Evolutionary conservation across 2,329 filamentous ascomycete genomes (phyloP), one percentile per base, ranked within the genome.

Genomic region (Fusarium domesticum): DNA sequence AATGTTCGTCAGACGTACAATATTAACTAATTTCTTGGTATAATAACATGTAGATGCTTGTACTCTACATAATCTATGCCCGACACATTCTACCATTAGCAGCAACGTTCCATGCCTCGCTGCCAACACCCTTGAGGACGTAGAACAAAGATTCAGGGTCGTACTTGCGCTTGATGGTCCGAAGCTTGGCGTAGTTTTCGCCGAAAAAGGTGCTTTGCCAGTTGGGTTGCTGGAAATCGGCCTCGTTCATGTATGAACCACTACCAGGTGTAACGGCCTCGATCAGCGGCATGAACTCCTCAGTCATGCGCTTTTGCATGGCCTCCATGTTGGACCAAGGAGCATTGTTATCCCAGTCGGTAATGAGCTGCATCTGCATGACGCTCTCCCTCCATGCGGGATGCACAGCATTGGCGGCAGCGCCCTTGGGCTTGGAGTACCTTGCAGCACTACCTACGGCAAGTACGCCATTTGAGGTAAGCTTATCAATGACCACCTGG

Each of bases 171-270:
- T 83, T 83, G 15, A 81, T 65, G 1, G 38, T 20, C 15, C 69
- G 36, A 14, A 79, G 53, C 11, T 50, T 54, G 2, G 58, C 49
- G 45, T 77, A 79, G 48, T 76, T 76, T 2, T 18, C 43, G 2
- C 75, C 75, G 46, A 70, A 78, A 51, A 76, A 78, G 3, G 54
- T 60, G 17, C 66, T 31, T 57, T 75, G 63, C 59, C 66, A 77
- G 36, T 71, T 56, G 0, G 64, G 64, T 57, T 75, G 65, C 20
- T 62, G 61, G 32, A 73, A 72, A 55, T 77, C 69, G 1, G 70
- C 75, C 62, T 81, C 77, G 50, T 77, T 79, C 66, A 75, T 65
- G 54, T 78, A 77, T 2, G 68, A 61, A 2, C 71, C 73, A 5
- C 66, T 64, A 0, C 64, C 67, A 0, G 73, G 71, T 0, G 72